Evolutionary conservation across 192 early-diverging fungal genomes (phyloP), one percentile per base, ranked within the genome.

Genomic region (Coemansia sp.): DNA sequence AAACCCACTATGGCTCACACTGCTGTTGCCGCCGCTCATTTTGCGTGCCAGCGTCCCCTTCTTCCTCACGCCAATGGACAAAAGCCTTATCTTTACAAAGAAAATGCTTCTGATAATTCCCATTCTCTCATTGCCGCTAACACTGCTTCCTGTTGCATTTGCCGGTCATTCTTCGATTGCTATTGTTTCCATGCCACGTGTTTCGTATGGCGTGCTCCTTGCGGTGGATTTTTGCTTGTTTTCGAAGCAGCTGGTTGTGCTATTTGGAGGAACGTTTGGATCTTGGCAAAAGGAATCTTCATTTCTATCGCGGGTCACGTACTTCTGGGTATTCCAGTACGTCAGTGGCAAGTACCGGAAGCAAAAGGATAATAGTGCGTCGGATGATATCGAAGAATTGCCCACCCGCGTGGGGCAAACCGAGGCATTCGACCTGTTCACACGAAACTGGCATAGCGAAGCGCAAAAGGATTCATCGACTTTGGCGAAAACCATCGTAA

Each of bases 261-360:
- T 49, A n/a, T n/a, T n/a, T n/a, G n/a, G n/a, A n/a, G n/a, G n/a
- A n/a, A n/a, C n/a, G 20, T 4, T 4, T 15, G 10, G 39, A 40
- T 4, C 39, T 15, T 1, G 39, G 10, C 16, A 15, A 18, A 4
- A 43, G 40, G 18, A 43, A 5, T 10, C 25, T 3, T 23, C 49
- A 16, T 6, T 29, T 20, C 23, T 52, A 6, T 30, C 60, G n/a
- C 64, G 57, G 34, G 15, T 74, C 55, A 79, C 77, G n/a, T 79
- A 79, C 31, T 59, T 67, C 61, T 74, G 77, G 77, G 77, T 79
- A 0, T 26, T 67, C 30, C 58, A 35, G 18, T 63, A 51, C 18
- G 29, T 79, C 15, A 33, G 58, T 10, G 23, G 39, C 12, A 58
- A 26, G 7, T 13, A 48, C 4, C 12, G 48, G 10, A 39, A 12